Percentiles rank a stretch among this genome's conserved stretches.
phyloP scores from a whole-genome alignment of 495 filamentous ascomycete genomes.

The Penicillium goetzii region DNA sequence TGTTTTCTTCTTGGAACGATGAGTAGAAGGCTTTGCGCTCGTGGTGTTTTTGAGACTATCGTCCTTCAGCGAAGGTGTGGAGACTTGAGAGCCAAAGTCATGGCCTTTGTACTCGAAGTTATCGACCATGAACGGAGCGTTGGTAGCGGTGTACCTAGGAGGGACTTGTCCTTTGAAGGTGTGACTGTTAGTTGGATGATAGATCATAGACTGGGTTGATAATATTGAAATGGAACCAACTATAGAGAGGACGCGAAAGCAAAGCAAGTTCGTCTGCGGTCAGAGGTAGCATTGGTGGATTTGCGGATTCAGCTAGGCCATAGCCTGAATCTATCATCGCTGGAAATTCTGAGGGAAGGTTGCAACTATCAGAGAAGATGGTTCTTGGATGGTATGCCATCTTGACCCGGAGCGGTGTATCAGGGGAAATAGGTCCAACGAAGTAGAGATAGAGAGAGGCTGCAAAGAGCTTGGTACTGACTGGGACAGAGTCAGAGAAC shows the following conservation, averaged over 20 bases:
- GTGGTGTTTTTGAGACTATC: not conserved
- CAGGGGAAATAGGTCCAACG: too few species aligned
- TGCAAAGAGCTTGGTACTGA: not conserved
- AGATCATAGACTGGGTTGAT: not conserved
- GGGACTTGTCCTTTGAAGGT: not conserved
- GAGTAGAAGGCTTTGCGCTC: too few species aligned
- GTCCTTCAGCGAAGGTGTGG: not conserved
- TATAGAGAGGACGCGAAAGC: not conserved
- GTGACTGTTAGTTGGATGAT: not conserved
- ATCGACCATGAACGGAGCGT: not conserved
- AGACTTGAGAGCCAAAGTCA: not conserved
- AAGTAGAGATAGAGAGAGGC: too few species aligned
- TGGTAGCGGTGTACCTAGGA: not conserved
- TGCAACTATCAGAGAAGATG: not conserved
- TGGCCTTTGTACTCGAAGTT: not conserved
- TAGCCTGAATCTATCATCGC: not conserved
- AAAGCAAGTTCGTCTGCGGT: not conserved
- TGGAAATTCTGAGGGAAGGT: not conserved
- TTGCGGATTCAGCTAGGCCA: not conserved
- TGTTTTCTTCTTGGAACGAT: not conserved
- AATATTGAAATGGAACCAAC: not conserved
- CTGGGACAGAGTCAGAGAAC: not conserved
- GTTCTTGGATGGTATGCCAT: not conserved
- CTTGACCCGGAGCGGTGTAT: not conserved
- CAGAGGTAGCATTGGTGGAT: not conserved